Conservation (phyloP, 257 asterid species). For the Fraxinus pennsylvanica region DNA sequence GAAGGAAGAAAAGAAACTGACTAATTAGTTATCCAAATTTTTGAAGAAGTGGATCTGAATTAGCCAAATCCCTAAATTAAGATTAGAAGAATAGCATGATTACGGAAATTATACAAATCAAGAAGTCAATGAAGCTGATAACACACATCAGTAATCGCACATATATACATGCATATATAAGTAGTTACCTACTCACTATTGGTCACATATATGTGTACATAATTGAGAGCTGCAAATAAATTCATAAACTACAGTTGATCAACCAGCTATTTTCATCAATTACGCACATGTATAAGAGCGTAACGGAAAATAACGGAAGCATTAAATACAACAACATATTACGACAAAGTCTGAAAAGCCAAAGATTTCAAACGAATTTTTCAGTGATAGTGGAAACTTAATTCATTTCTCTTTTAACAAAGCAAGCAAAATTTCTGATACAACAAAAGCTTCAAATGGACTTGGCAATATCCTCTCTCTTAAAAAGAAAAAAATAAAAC, state of each 20-base stretch:
- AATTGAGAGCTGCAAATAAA: too few species aligned
- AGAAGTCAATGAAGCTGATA: background rate
- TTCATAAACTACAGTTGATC: background rate
- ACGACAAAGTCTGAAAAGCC: background rate
- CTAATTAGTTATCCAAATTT: too few species aligned
- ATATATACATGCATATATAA: background rate
- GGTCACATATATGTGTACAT: too few species aligned
- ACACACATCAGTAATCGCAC: background rate
- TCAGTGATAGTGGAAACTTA: background rate
- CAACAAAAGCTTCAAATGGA: slow-evolving; percentile 2
- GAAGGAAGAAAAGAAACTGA: background rate
- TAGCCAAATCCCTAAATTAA: background rate
- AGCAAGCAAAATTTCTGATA: background rate
- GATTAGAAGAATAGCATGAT: background rate
- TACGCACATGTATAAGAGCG: background rate
- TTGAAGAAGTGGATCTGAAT: background rate
- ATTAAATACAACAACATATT: background rate
- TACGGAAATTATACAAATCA: background rate
- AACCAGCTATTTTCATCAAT: background rate
- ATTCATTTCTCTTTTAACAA: background rate
- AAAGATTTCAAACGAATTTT: too few species aligned
- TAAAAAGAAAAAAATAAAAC: too few species aligned
- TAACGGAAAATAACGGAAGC: background rate
- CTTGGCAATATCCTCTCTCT: background rate
- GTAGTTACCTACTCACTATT: background rate